Conservation (phyloP, 148 eudicot species). For the Rhododendron henanense region DNA sequence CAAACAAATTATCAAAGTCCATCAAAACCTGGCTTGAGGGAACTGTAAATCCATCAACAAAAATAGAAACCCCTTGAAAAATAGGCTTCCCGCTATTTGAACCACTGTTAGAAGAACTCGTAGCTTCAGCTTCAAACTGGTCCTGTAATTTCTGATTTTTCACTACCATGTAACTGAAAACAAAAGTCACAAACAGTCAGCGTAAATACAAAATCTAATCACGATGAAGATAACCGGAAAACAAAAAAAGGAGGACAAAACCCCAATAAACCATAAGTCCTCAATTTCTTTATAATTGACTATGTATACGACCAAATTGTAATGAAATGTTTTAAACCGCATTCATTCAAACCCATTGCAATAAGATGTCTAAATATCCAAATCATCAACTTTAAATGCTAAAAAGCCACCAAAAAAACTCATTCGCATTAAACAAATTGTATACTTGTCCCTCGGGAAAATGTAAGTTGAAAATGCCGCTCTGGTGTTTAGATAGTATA, state of each 20-base stretch:
- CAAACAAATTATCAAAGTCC: not conserved
- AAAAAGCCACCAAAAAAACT: too few relatives aligned
- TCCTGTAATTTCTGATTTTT: conserved; percentile 84
- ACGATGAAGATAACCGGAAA: not conserved
- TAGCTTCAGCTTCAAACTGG: conserved; percentile 88
- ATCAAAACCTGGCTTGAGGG: conserved; percentile 85
- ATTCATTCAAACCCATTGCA: too few relatives aligned
- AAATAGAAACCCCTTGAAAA: conserved; percentile 81
- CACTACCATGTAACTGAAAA: conserved; percentile 80
- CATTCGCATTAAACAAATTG: too few relatives aligned
- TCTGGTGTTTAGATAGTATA: too few relatives aligned
- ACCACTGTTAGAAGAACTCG: conserved; percentile 52
- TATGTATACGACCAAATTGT: too few relatives aligned
- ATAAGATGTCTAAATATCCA: too few relatives aligned
- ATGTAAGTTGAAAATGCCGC: too few relatives aligned
- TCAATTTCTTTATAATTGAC: too few relatives aligned
- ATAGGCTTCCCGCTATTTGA: conserved; percentile 46
- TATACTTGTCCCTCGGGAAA: too few relatives aligned
- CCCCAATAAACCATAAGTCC: too few relatives aligned
- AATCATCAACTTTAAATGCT: too few relatives aligned
- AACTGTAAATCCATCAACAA: conserved; percentile 90
- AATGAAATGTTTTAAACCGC: too few relatives aligned
- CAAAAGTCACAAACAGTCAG: conserved; percentile 7
- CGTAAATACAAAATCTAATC: not conserved
- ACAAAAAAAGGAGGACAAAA: not conserved